Base-by-base conservation (phyloP, 495 filamentous ascomycete species). In the Tuber calosporum region DNA sequence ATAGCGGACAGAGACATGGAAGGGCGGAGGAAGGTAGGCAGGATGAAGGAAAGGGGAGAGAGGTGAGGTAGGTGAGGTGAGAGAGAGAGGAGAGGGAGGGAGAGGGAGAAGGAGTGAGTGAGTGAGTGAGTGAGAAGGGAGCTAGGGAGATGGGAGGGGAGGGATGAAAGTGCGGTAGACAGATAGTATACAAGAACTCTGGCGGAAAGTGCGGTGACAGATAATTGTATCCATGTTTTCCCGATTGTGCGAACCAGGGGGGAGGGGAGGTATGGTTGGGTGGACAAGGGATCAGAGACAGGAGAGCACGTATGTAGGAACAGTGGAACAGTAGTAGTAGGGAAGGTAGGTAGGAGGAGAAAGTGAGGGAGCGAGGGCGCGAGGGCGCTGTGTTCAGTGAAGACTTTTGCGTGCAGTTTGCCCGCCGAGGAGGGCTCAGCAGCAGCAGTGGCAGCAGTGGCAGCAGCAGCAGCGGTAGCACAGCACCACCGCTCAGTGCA, bases 141-240 rank as follows among this genome's bases (percentile, higher is more conserved):
- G 53, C 48, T 30, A 30, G 48, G 48, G 48, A 15, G 53, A 58
- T 9, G 26, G 53, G 53, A 58, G 53, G n/a, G n/a, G 53, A 58
- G 53, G 53, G 53, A 58, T 3, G n/a, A 58, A 58, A 30, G 53
- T 13, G 30, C 53, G 53, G 53, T 58, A 26, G 53, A 58, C 19
- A n/a, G 53, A 30, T 15, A 13, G 53, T 58, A 13, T 30, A 30
- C 20, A 15, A 13, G 20, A 58, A 15, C 20, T 3, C n/a, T 58
- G n/a, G 74, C 70, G 74, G 74, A 77, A 77, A 77, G 70, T 77
- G 74, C 76, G 76, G 76, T 53, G 70, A 77, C 70, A 78, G 36
- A 77, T 78, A 77, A 78, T 77, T 73, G 68, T 78, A 58, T 66
- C 76, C 74, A 78, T 78, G 74, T 77, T 77, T 69, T 78, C 48